Evolutionary conservation across 768 basidiomycete genomes (phyloP).

Genomic region (Boletus insuetus): DNA sequence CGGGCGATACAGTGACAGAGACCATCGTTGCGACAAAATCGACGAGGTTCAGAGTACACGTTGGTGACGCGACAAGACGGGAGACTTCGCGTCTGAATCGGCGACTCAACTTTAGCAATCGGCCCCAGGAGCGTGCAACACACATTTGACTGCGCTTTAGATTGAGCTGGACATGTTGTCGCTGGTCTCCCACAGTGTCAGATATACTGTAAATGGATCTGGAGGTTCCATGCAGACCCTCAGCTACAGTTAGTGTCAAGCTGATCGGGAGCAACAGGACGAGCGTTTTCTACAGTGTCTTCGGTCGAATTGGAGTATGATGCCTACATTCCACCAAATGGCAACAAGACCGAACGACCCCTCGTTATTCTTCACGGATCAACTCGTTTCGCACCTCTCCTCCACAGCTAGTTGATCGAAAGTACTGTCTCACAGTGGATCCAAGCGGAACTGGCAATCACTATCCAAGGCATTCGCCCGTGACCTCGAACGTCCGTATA

Average conservation of each 20-base stretch:
- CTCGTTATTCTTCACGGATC: constrained; percentile 60
- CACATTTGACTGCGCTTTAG: no score
- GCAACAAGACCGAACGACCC: constrained; percentile 37
- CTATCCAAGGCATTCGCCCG: constrained; percentile 73
- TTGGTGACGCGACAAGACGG: neutral
- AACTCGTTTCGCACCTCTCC: neutral
- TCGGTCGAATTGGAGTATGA: constrained; percentile 34
- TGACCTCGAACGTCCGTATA: constrained; percentile 72
- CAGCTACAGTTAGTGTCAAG: neutral
- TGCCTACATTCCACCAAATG: constrained; percentile 25
- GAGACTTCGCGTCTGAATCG: no score
- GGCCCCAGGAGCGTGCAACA: no score
- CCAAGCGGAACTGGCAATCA: constrained; percentile 87
- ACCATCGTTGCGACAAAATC: constrained; percentile 37
- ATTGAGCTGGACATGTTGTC: no score
- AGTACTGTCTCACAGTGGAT: constrained; percentile 51
- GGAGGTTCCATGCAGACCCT: neutral
- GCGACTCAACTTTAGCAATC: no score
- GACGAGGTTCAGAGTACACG: no score
- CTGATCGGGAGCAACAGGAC: constrained; percentile 20
- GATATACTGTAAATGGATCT: neutral
- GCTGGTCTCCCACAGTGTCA: neutral
- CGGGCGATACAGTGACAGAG: constrained; percentile 51
- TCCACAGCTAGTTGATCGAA: neutral
- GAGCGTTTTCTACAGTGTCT: constrained; percentile 13